A percentile compares a stretch with the other conserved stretches of the same genome.
phyloP scores from a whole-genome alignment of 2,329 filamentous ascomycete genomes.

The Exophiala dermatitidis region DNA sequence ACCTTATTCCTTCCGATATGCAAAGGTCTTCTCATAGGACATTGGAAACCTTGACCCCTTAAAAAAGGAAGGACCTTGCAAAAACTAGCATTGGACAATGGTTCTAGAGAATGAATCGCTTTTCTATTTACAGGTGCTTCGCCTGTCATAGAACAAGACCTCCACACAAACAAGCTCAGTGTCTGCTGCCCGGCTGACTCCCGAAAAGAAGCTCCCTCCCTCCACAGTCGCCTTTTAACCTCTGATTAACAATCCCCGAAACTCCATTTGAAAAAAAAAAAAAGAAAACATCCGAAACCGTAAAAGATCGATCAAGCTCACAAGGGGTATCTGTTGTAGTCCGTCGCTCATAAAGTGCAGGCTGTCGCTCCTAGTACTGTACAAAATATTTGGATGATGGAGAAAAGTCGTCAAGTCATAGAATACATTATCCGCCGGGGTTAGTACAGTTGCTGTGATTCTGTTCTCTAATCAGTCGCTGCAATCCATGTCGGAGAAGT shows the following conservation, averaged over 20 bases:
- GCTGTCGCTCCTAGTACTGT: slow-evolving; percentile 8
- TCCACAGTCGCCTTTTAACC: slow-evolving; percentile 1
- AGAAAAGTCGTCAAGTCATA: slow-evolving; percentile 16
- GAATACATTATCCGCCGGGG: slow-evolving; percentile 3
- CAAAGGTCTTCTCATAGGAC: neutral
- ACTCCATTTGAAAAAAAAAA: neutral
- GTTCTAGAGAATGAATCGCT: neutral
- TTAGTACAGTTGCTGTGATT: neutral
- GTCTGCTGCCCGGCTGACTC: neutral
- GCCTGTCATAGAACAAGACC: neutral
- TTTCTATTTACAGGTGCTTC: neutral
- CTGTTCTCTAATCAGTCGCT: slow-evolving; percentile 5
- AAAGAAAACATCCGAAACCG: neutral
- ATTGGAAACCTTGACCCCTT: neutral
- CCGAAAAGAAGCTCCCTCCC: neutral
- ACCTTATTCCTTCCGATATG: neutral
- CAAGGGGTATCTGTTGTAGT: slow-evolving; percentile 16
- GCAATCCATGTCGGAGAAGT: slow-evolving; percentile 20
- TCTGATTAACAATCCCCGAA: slow-evolving; percentile 1
- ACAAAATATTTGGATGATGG: neutral
- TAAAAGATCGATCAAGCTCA: slow-evolving; percentile 9
- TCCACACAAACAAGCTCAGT: neutral
- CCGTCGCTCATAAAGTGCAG: slow-evolving; percentile 20
- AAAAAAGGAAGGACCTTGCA: neutral
- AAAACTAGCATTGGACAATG: neutral